A percentile compares a stretch with the other conserved stretches of the same genome.
Conservation (phyloP, 2,329 filamentous ascomycete genomes). For the Sclerotinia sclerotiorum region DNA sequence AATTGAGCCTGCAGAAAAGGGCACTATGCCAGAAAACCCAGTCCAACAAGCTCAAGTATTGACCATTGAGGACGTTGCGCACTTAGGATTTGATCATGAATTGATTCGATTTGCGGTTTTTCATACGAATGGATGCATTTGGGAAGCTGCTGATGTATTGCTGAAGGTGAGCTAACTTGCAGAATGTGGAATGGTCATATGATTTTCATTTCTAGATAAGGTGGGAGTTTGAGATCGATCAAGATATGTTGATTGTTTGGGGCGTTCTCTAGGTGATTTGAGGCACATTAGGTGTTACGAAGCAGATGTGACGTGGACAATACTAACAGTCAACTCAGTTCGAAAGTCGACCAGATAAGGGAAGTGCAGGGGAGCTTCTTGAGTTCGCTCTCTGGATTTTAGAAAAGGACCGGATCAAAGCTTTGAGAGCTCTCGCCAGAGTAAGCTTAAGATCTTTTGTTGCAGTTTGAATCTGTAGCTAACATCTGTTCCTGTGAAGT, state of each 20-base stretch:
- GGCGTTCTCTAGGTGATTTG: no score
- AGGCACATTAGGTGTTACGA: neutral
- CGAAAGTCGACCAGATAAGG: neutral
- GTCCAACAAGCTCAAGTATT: neutral
- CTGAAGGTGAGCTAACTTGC: neutral
- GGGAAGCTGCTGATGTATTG: neutral
- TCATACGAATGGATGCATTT: neutral
- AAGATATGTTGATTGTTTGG: neutral
- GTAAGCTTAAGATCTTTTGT: neutral
- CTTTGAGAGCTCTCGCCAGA: neutral
- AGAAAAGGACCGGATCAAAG: neutral
- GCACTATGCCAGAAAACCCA: neutral
- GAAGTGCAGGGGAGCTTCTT: neutral
- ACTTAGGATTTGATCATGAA: neutral
- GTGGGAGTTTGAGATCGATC: neutral
- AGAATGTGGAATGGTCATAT: neutral
- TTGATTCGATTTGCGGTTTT: neutral
- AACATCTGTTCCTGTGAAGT: neutral
- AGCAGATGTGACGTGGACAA: neutral
- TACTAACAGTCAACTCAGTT: neutral
- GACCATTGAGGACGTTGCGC: neutral
- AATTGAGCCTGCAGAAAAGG: neutral
- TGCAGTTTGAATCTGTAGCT: neutral
- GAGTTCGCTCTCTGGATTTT: conserved; percentile 8
- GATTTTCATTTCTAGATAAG: neutral